Base-by-base conservation (phyloP, 768 basidiomycete species). In the Termitomyces heimii region DNA sequence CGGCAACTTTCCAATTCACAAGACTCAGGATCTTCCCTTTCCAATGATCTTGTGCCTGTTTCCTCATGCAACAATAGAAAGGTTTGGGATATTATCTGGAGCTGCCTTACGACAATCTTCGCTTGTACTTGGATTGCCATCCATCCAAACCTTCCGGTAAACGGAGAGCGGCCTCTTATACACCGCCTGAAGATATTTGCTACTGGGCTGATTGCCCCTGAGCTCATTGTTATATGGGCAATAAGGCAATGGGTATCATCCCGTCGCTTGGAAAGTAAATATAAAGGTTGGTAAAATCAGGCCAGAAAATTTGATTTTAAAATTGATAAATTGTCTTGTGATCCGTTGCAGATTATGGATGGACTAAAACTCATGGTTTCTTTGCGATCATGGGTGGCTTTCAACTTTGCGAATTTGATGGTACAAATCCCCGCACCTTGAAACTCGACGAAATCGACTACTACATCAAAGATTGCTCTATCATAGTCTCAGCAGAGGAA, bases 371-470 rank as follows among this genome's bases (percentile, higher is more conserved):
- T 2, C 69, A 71, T 31, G 66, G 60, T 0, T 71, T 65, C 42
- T 73, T 69, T 49, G 64, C 64, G 4, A 26, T 64, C 39, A 68
- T 68, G 69, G 61, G 68, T 52, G 70, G 71, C 2, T 68, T 70
- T 44, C 56, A 61, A 2, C 2, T 29, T 35, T 32, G 42, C 32
- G 20, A 34, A 55, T 37, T 60, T 24, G 32, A 58, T 10, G 37
- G 56, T 9, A 20, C n/a, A n/a, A n/a, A n/a, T n/a, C n/a, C n/a
- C n/a, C n/a, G n/a, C n/a, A n/a, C n/a, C n/a, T n/a, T n/a, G n/a
- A n/a, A n/a, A n/a, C n/a, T n/a, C n/a, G n/a, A n/a, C n/a, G n/a
- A n/a, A n/a, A n/a, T n/a, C n/a, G n/a, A n/a, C n/a, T n/a, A n/a
- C n/a, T n/a, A n/a, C n/a, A n/a, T n/a, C n/a, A n/a, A n/a, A n/a